Evolutionary conservation across 768 basidiomycete species (phyloP), one percentile per base, ranked within the genome.

Genomic region (Vararia minispora): DNA sequence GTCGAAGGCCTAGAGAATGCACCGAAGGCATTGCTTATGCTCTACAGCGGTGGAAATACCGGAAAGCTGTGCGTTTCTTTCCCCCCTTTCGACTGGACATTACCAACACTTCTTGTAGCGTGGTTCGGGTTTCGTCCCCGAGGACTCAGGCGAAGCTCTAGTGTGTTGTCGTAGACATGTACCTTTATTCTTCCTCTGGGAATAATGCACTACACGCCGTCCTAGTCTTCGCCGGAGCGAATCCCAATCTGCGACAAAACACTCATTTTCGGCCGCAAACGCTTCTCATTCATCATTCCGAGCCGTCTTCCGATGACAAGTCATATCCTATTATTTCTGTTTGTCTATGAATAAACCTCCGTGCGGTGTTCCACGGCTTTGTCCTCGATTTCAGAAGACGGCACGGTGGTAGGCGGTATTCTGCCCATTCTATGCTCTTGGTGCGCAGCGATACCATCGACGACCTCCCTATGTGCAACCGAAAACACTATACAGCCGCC

Each of bases 31-130:
- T 58, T 89, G 29, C 72, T 69, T 1, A 55, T 86, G 63, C 59
- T 92, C 9, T 91, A 76, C 60, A 70, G 59, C 10, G 87, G 88
- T 20, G 79, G 65, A 2, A 90, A 90, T 52, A 79, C 69, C 0
- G 88, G 87, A 28, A 89, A 91, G 62, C 52, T 90, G 68, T 67
- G 45, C 14, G 64, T 61, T 1, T 7, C 6, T 16, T 7, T 21
- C 20, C 10, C 20, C 28, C 30, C 10, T 18, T 18, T 1, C 22
- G 3, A 12, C 33, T 11, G 17, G 11, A 35, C n/a, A 22, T n/a
- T 17, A 5, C 17, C 35, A 16, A 17, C 14, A 31, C 30, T 11
- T n/a, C n/a, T 34, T 42, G 40, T 41, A 80, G 77, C 30, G 68
- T 80, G 20, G 68, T 80, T 12, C 73, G 67, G 41, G 64, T 79